Evolutionary conservation across 495 filamentous ascomycete species (phyloP), one percentile per base, ranked within the genome.

Genomic region (Acidomyces sp.): DNA sequence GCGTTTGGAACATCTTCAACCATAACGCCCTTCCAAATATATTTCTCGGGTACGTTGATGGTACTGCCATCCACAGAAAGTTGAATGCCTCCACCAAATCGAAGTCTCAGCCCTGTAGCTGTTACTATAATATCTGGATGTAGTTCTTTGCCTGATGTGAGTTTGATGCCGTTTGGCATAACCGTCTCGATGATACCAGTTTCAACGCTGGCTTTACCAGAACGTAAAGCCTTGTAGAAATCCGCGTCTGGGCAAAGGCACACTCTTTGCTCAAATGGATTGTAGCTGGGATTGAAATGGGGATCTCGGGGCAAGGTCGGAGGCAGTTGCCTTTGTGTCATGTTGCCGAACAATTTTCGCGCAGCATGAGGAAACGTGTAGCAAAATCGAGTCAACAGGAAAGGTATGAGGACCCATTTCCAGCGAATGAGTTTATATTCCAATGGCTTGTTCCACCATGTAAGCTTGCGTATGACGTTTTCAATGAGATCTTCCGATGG

Each of bases 111-210:
- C 1, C 82, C 82, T 0, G 82, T 90, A 0, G 82, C 81, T 0
- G 79, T 81, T 45, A 86, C 58, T 53, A 87, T 80, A 49, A 81
- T 74, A 58, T 87, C 80, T 0, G 77, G 72, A 1, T 73, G 63
- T 3, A 86, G 51, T 0, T 53, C 55, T 33, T 70, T 63, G 13
- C 77, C 80, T 7, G 34, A 49, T 0, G 67, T 68, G 16, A 83
- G 67, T 13, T 56, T 45, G 41, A 88, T 75, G 1, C 72, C 68
- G 10, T 67, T 63, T 16, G 62, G 55, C 0, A 71, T 77, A 6
- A 88, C 72, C 0, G 62, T 65, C n/a, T 71, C 61, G 57, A 88
- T 82, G 11, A 59, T 67, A 27, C 75, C 80, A 0, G 82, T 88
- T 4, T 72, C 69, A n/a, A 88, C 61, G 29, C 68, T 62, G 1